These are phyloP conservation scores for Fusarium duplospermum DNA, from an alignment of 2,329 filamentous ascomycete genomes.

Conservation along the genomic window DNA sequence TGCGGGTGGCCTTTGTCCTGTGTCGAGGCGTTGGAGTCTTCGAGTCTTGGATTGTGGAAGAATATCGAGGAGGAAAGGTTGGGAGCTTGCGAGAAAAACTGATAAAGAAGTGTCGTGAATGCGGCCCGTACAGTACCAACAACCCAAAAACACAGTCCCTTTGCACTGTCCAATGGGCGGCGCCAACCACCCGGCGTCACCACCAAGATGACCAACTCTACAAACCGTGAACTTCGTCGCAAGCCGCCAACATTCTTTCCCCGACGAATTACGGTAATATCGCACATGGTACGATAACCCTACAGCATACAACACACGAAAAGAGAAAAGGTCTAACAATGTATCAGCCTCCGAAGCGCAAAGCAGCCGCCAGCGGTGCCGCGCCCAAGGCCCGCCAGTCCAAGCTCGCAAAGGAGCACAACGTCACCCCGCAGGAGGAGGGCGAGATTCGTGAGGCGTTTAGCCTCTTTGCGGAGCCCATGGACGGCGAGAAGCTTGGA, in stretches of 20 bases:
- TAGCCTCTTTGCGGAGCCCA: slow-evolving; percentile 79
- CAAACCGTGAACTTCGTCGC: slow-evolving; percentile 21
- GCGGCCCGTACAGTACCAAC: slow-evolving; percentile 33
- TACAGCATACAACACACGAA: background rate
- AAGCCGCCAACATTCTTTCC: background rate
- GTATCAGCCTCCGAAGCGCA: slow-evolving; percentile 65
- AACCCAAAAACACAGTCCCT: rapidly evolving
- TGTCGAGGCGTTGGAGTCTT: background rate
- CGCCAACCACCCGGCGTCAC: slow-evolving; percentile 21
- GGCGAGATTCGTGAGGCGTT: slow-evolving; percentile 93
- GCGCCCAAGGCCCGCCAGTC: slow-evolving; percentile 70
- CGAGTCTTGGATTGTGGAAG: slow-evolving; percentile 6
- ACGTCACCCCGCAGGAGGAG: slow-evolving; percentile 86
- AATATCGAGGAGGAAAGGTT: slow-evolving; percentile 1
- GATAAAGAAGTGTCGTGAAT: slow-evolving; percentile 5
- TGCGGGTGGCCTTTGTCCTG: slow-evolving; percentile 6
- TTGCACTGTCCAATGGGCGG: slow-evolving; percentile 19
- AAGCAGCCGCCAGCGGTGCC: slow-evolving; percentile 49
- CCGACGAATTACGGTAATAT: slow-evolving; percentile 3
- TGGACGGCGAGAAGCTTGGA: slow-evolving; percentile 77
- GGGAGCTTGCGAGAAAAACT: slow-evolving; percentile 19
- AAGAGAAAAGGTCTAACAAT: slow-evolving; percentile 6
- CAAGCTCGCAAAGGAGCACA: slow-evolving; percentile 92
- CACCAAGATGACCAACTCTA: slow-evolving; percentile 35
- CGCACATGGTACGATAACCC: slow-evolving; percentile 27